Evolutionary conservation across 139 green algal genomes (phyloP), one percentile per base, ranked within the genome.

Genomic region (Picochlorum costavermella): DNA sequence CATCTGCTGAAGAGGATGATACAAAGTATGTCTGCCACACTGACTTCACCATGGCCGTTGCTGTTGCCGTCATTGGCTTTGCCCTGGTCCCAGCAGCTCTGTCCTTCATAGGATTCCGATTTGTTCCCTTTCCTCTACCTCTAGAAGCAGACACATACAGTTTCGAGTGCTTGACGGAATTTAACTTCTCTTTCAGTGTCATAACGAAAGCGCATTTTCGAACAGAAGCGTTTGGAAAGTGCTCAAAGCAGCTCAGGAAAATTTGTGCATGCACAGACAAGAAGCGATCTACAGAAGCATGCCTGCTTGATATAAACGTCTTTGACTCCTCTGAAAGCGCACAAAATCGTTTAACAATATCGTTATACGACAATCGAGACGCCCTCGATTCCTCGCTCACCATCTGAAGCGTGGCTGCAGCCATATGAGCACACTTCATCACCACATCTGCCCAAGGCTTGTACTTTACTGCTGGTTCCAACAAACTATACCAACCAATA

Each of bases 201-300:
- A 33, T 60, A 5, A 76, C 83, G 79, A 98, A 96, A 5, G 82
- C 81, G 30, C 68, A 75, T 17, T 66, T 68, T 29, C 81, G 71
- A 33, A 98, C 74, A 2, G 71, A 75, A 44, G 79, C 76, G 64
- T 40, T 70, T 4, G 91, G 90, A 68, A 79, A 95, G 64, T 84
- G 64, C 33, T 75, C 74, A 68, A 96, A 84, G 78, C 92, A 84
- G 67, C 88, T 90, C 14, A 95, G 64, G n/a, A 98, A 73, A 79
- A 98, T 94, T 71, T 96, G 87, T 28, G 85, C 92, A 72, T 98
- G 92, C 30, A 96, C 89, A 50, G 91, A 79, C 23, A 98, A 43
- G 65, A 89, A 98, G 16, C 88, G 79, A 81, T 94, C 83, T 57
- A 97, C 83, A 4, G n/a, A 46, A 17, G 82, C 73, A 10, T 69